Base-by-base conservation (phyloP, 2,329 filamentous ascomycete genomes). In the Botryotinia convoluta region DNA sequence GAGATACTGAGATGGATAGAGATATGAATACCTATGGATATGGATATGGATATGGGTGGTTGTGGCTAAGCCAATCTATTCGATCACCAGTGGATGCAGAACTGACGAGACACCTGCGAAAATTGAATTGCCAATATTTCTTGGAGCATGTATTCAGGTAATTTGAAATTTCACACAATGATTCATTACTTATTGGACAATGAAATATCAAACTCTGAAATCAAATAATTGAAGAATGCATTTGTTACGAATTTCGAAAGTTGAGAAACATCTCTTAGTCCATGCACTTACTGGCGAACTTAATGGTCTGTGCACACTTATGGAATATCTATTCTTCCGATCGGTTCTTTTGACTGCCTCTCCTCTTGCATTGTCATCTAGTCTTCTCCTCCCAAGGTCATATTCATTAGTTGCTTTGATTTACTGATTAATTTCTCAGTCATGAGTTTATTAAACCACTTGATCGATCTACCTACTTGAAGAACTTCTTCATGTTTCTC, bases 311-410 rank as follows among this genome's bases (percentile, higher is more conserved):
- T 68, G 48, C 64, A 42, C 9, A 26, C 7, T 2, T 20, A 1
- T 4, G 64, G 45, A 57, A 57, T 29, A 29, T 68, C 48, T 68
- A 22, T 68, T 57, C 9, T 54, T 68, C 64, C 64, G 64, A 68
- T 68, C 9, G 45, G 35, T 68, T 68, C 48, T 42, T 42, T 12
- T 42, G 45, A 68, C 64, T 42, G 51, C 45, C 22, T 68, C 48
- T 37, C 22, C 16, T 68, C 64, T 61, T 5, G 3, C 12, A 61
- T 39, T n/a, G 4, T 26, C 10, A 39, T 61, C 3, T 29, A 20
- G 22, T n/a, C 22, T 51, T 20, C 32, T n/a, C n/a, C n/a, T n/a
- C n/a, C n/a, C n/a, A n/a, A n/a, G n/a, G n/a, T n/a, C n/a, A n/a
- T n/a, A n/a, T n/a, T n/a, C n/a, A n/a, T n/a, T n/a, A n/a, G n/a